Base-by-base conservation (phyloP, 352 stramenopile species). In the Phytopythium kandeliae region DNA sequence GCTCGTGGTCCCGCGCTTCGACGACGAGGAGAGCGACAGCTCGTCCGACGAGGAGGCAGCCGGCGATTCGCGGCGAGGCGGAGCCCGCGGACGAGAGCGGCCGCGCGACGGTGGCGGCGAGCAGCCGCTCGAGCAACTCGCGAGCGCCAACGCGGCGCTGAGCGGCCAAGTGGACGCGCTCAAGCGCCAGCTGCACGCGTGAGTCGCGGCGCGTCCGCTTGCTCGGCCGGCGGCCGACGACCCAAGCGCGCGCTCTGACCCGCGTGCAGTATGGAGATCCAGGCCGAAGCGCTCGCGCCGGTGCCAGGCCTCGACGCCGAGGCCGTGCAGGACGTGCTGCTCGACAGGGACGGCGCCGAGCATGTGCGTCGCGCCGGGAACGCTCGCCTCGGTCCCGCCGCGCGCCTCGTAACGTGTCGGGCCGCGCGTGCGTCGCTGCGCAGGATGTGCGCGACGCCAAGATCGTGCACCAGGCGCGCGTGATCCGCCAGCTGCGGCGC, bases 401-500 rank as follows among this genome's bases (percentile, higher is more conserved):
- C n/a, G n/a, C n/a, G n/a, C n/a, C n/a, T n/a, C n/a, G n/a, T n/a
- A n/a, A n/a, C n/a, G n/a, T n/a, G n/a, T n/a, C n/a, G n/a, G n/a
- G n/a, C n/a, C n/a, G n/a, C n/a, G n/a, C n/a, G n/a, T n/a, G n/a
- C n/a, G n/a, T 13, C 6, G 16, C 3, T 8, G 21, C 17, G 12
- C 52, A 92, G 78, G 76, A 92, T 54, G 62, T 89, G 48, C 76
- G 78, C 8, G 74, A 92, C 41, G 54, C 70, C 12, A 90, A 92
- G 61, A 92, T 92, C 46, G 70, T 92, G 4, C 76, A 89, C 28
- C 78, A 89, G 37, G 81, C 81, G 1, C 87, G 87, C 53, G 68
- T 63, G n/a, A 49, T 92, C 9, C 74, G 78, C 5, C 54, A 76
- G 4, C 44, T 87, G 21, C 90, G 88, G 54, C 69, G 71, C 17